Base-by-base conservation (phyloP, 208 protist genomes). In the Trypanosoma melophagium region DNA sequence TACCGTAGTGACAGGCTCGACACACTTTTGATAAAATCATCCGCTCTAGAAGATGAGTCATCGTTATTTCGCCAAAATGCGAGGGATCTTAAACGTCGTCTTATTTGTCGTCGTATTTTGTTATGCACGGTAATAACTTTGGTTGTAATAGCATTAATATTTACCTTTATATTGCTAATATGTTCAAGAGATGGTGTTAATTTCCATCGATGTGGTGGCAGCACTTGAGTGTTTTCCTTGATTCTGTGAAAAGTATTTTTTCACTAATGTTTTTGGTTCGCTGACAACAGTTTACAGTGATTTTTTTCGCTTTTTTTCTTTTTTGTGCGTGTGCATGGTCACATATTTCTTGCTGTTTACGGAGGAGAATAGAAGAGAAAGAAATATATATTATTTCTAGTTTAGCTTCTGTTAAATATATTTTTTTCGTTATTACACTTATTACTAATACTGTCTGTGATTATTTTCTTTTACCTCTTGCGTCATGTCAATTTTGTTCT, bases 1-100 rank as follows among this genome's bases (percentile, higher is more conserved):
- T 66, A 63, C 12, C 71, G 79, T 52, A 66, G 59, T 25, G 76
- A 82, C 21, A 21, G 69, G 49, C 63, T 85, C 7, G 79, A 85
- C 19, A 16, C n/a, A 7, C 47, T 85, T 9, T 56, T 76, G 24
- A 17, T 82, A 22, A 75, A 76, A 40, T 75, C 77, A 28, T 73
- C 71, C 2, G 56, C 53, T 10, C 49, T 84, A 13, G 58, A 55
- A n/a, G 61, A 57, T 0, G 54, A 69, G 22, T 66, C 75, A 1
- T 55, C 50, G 17, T n/a, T 63, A 17, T 79, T 79, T 56, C 16
- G 64, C 38, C 71, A 73, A 24, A 60, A 66, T 19, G 25, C 62
- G 12, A 58, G 44, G 22, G 53, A 19, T 21, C 10, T 74, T 7
- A 66, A 78, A 51, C 38, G 52, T 17, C 38, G 42, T 16, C 53